Base-by-base conservation (phyloP, 176 grass and related monocot species). In the Elymus sibiricus region DNA sequence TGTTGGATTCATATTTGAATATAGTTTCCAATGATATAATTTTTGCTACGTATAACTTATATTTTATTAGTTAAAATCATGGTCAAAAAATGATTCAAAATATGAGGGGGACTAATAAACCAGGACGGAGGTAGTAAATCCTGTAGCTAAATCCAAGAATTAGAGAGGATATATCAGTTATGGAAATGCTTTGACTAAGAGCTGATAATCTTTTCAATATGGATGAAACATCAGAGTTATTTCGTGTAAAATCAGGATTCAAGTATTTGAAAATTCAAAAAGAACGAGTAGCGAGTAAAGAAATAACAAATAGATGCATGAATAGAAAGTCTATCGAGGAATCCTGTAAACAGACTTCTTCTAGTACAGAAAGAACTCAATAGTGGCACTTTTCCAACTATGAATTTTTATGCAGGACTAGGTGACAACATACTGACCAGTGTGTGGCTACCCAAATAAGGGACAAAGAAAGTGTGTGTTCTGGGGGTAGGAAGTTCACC, bases 401-500 rank as follows among this genome's bases (percentile, higher is more conserved):
- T 2, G 15, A 71, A 35, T 39, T 26, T n/a, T 22, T 22, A 55
- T 34, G 39, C 7, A 58, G 55, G 1, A 58, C 11, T n/a, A 60
- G 3, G 24, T 21, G 16, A 51, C 35, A 82, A 39, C 35, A 82
- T 63, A 74, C 24, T 47, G 43, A 49, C 72, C 25, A 49, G 62
- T 4, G 17, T 29, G 40, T 7, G n/a, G 51, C 39, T 70, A 84
- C 49, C 61, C 34, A 72, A 25, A 84, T 47, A 59, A 26, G 19
- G 60, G 32, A 34, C 4, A 39, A 51, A 49, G 43, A 26, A 49
- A 29, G 43, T 49, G 43, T 11, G 70, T 74, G 25, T 49, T 14
- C 42, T 9, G 14, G 40, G 40, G 25, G 27, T 25, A 27, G 19
- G 10, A 34, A 25, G 32, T 74, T 72, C 74, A 98, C 95, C 95